phyloP scores from a whole-genome alignment of 225 moss, liverwort and hornwort species.

The Anthoceros angustus region DNA sequence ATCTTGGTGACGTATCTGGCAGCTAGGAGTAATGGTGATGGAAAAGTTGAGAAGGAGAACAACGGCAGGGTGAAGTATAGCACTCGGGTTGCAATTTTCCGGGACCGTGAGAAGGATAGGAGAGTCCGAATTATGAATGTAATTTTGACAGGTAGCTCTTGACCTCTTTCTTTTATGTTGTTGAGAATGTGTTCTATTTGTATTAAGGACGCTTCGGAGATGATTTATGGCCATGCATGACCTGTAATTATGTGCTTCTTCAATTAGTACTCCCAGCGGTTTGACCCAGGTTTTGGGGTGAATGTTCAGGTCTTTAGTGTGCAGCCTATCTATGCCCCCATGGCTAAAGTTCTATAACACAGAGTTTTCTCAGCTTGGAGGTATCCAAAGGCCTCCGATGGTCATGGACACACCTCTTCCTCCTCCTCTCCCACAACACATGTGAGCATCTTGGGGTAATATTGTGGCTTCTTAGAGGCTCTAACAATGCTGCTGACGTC shows the following conservation, averaged over 20 bases:
- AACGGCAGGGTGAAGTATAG: constrained; percentile 17
- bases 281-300: constrained; percentile 94
- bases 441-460: constrained; percentile 65
- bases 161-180: background rate
- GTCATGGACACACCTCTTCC: constrained; percentile 80
- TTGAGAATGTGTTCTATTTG: background rate
- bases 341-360: constrained; percentile 93
- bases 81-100: constrained; percentile 90
- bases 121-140: constrained; percentile 93
- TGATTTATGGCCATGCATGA: background rate
- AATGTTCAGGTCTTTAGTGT: constrained; percentile 54
- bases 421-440: constrained; percentile 66
- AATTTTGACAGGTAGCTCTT: constrained; percentile 47
- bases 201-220: background rate
- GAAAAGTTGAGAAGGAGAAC: constrained; percentile 44
- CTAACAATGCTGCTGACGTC: too few species aligned
- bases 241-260: background rate
- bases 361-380: constrained; percentile 87
- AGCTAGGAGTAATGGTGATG: constrained; percentile 18
- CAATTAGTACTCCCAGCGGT: constrained; percentile 80
- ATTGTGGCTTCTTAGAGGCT: constrained; percentile 46
- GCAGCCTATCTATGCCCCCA: constrained; percentile 81
- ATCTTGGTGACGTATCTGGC: constrained; percentile 68
- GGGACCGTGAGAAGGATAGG: constrained; percentile 89
- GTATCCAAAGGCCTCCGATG: constrained; percentile 58